phyloP scores from a whole-genome alignment of 768 basidiomycete species.

The Flagelloscypha sp. region DNA sequence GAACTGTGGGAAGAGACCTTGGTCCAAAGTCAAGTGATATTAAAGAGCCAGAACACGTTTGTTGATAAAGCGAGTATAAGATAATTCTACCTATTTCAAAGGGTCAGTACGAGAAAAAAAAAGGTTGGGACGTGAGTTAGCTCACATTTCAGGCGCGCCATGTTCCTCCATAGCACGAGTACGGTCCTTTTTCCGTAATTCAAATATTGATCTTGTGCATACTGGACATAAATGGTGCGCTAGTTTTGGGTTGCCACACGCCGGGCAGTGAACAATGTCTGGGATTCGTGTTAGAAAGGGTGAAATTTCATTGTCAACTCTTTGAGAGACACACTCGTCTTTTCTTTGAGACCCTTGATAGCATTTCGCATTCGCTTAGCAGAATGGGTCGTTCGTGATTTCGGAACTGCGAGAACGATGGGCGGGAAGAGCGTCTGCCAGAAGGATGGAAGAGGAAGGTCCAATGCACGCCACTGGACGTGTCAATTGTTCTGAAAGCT shows the following conservation, averaged over 20 bases:
- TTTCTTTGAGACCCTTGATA: slow-evolving; percentile 93
- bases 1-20: slow-evolving; percentile 79
- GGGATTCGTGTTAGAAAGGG: slow-evolving; percentile 1
- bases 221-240: slow-evolving; percentile 82
- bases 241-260: slow-evolving; percentile 81
- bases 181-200: too few relatives aligned
- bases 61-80: slow-evolving; percentile 28
- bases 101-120: too few relatives aligned
- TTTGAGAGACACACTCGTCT: slow-evolving; percentile 74
- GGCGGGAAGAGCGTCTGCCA: slow-evolving; percentile 69
- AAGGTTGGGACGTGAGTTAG: too few relatives aligned
- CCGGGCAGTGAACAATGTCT: slow-evolving; percentile 92
- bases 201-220: too few relatives aligned
- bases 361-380: slow-evolving; percentile 91
- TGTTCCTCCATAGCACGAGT: too few relatives aligned
- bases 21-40: slow-evolving; percentile 49
- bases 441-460: slow-evolving; percentile 8
- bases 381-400: slow-evolving; percentile 88
- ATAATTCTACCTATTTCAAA: too few relatives aligned
- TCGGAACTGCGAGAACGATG: slow-evolving; percentile 87
- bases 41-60: slow-evolving; percentile 71
- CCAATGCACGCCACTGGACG: slow-evolving; percentile 35
- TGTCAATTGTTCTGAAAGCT: slow-evolving; percentile 25
- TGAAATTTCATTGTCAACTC: too few relatives aligned
- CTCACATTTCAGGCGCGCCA: too few relatives aligned